A percentile compares a stretch with the other conserved stretches of the same genome.
phyloP scores from a whole-genome alignment of 2,329 filamentous ascomycete species.

The Aphanoascus verrucosus region DNA sequence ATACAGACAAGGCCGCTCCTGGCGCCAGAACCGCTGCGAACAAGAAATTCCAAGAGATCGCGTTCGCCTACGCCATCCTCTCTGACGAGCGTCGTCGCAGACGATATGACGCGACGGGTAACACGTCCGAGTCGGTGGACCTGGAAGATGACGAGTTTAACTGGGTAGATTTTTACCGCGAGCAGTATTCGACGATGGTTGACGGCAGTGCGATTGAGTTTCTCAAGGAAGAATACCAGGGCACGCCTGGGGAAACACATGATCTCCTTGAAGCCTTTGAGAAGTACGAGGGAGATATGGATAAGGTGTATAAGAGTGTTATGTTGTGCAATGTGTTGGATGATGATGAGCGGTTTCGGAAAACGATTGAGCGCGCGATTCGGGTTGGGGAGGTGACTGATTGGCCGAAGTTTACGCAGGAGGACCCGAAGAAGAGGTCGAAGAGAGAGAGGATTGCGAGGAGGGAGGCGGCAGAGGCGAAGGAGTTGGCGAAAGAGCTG shows the following conservation, averaged over 20 bases:
- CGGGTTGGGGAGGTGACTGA: slow-evolving; percentile 53
- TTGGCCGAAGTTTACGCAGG: slow-evolving; percentile 60
- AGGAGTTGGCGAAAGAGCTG: slow-evolving; percentile 62
- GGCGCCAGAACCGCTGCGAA: slow-evolving; percentile 63
- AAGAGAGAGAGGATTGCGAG: slow-evolving; percentile 51
- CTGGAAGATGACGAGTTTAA: slow-evolving; percentile 65
- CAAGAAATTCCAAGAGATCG: slow-evolving; percentile 74
- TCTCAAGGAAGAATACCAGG: slow-evolving; percentile 70
- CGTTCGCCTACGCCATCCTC: slow-evolving; percentile 87
- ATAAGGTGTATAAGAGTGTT: slow-evolving; percentile 64
- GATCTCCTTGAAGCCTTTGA: slow-evolving; percentile 71
- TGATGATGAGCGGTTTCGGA: slow-evolving; percentile 76
- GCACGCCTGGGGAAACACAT: slow-evolving; percentile 69
- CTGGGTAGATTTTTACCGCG: slow-evolving; percentile 82
- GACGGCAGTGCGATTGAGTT: slow-evolving; percentile 62
- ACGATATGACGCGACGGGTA: slow-evolving; percentile 83
- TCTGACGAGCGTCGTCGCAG: slow-evolving; percentile 70
- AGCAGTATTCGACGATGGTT: slow-evolving; percentile 69
- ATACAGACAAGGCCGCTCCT: slow-evolving; percentile 61
- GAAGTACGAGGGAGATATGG: slow-evolving; percentile 62
- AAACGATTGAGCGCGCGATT: slow-evolving; percentile 74
- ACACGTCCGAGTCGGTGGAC: slow-evolving; percentile 68
- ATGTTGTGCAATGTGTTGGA: slow-evolving; percentile 76
- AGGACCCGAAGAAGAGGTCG: slow-evolving; percentile 55
- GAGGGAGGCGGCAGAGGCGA: slow-evolving; percentile 61